Evolutionary conservation across 228 moss, liverwort and hornwort genomes (phyloP), one percentile per base, ranked within the genome.

Genomic region (Sphagnum fallax): DNA sequence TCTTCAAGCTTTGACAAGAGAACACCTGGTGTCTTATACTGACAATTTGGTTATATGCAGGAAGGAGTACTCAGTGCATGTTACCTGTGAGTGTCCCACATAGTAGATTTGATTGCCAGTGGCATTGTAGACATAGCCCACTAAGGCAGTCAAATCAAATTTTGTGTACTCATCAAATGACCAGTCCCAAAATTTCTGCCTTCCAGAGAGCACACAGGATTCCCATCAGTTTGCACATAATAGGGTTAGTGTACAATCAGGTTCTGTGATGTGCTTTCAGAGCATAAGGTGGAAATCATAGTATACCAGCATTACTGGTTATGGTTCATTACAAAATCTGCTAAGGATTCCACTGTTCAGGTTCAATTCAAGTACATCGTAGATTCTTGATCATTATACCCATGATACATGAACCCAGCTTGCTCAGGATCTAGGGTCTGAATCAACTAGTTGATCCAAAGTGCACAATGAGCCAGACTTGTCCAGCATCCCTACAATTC

Each of bases 51-150:
- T 16, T 62, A 62, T 32, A 15, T n/a, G 15, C 6, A 32, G 7
- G 11, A 15, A 62, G 62, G 10, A n/a, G 14, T 16, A 47, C 69
- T 16, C 13, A 58, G 9, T 6, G 15, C 12, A 58, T 55, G 12
- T 15, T 75, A 81, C 81, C 79, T 82, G 88, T 51, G 83, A 87
- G 67, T 83, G 78, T n/a, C 80, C 78, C 58, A 80, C 78, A 47
- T 71, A 80, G 47, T 76, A 78, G 18, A 87, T 67, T 68, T 64
- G 71, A 4, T 73, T 73, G 32, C 53, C 78, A 67, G 83, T 78
- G 53, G 68, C 63, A 4, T 12, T 69, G 5, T 61, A 51, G 51
- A 78, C 80, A 63, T 64, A 74, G 52, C 74, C 53, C 18, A 87
- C 11, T 74, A 81, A 64, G 70, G 78, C 11, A 16, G 83, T 78